These are phyloP conservation scores for Aspergillus ochraceoroseus DNA, from an alignment of 2,329 filamentous ascomycete genomes.

Conservation along the genomic window DNA sequence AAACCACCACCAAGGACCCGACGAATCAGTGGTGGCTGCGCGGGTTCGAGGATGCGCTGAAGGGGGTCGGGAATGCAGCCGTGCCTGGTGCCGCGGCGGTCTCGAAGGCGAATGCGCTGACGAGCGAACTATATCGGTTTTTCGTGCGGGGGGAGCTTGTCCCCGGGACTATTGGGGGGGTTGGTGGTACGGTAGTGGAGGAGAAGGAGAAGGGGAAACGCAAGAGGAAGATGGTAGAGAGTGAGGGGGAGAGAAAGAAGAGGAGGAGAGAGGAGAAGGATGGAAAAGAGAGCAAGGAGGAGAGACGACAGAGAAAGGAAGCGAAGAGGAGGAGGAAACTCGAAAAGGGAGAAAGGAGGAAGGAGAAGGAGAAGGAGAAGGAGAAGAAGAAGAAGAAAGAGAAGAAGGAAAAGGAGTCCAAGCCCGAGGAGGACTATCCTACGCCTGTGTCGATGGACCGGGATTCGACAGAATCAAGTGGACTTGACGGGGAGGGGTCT, in stretches of 20 bases:
- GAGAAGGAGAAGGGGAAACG: slow-evolving; percentile 16
- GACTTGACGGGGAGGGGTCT: slow-evolving; percentile 25
- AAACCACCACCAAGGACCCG: slow-evolving; percentile 59
- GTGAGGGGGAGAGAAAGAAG: slow-evolving; percentile 27
- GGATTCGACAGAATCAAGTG: slow-evolving; percentile 20
- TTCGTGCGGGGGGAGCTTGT: slow-evolving; percentile 81
- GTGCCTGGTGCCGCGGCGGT: slow-evolving; percentile 54
- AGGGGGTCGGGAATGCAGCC: slow-evolving; percentile 62
- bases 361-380: slow-evolving; percentile 22
- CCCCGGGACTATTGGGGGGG: slow-evolving; percentile 56
- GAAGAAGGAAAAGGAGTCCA: slow-evolving; percentile 20
- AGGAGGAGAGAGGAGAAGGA: slow-evolving; percentile 21
- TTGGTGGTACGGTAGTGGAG: slow-evolving; percentile 39
- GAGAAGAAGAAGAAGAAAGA: slow-evolving; percentile 24
- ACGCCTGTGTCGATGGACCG: slow-evolving; percentile 30
- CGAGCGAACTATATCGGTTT: slow-evolving; percentile 64
- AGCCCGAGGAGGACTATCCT: slow-evolving; percentile 29
- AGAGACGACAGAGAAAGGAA: slow-evolving; percentile 16
- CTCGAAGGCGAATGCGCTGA: slow-evolving; percentile 44
- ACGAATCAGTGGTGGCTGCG: slow-evolving; percentile 95
- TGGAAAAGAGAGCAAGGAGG: slow-evolving; percentile 23
- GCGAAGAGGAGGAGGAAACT: slow-evolving; percentile 12
- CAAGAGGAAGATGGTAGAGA: slow-evolving; percentile 34
- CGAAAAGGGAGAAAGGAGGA: slow-evolving; percentile 16
- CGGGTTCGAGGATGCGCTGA: slow-evolving; percentile 85